Base-by-base conservation (phyloP, 441 rosid species). In the Corymbia calophylla region DNA sequence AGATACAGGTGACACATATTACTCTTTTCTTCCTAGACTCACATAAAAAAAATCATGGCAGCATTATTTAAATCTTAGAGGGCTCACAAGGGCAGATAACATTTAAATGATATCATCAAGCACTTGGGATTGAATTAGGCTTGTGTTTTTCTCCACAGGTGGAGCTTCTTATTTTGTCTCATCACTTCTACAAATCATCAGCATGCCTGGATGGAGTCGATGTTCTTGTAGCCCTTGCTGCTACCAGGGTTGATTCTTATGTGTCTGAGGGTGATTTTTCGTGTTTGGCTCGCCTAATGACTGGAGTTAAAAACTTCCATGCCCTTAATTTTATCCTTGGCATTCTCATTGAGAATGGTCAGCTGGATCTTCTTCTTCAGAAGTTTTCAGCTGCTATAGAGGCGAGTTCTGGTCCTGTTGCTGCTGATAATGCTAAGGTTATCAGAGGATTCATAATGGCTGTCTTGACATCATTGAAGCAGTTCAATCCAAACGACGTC, bases 121-220 rank as follows among this genome's bases (percentile, higher is more conserved):
- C 64, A 17, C 19, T 86, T n/a, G 44, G 62, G 32, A 49, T 35
- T 86, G 68, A 86, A 55, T 6, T 16, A 86, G 49, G 31, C 53
- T 17, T 82, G 87, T n/a, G 17, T 48, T 88, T 73, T 91, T 87
- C 70, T 58, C 29, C 5, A 44, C 97, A 98, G 99, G 99, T 98
- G 89, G 99, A 98, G 93, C 98, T 98, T 89, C 99, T 97, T 90
- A 98, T 98, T 93, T 94, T 98, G 87, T 96, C 99, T 47, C 99
- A 98, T 94, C 99, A 98, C 93, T 97, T 95, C 94, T 98, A 97
- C 95, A 96, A 97, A 93, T 98, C 98, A 85, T 98, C 99, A 87
- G 97, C 98, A 32, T 98, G 99, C 97, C 97, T 97, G 88, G 99
- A 98, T 92, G 99, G 99, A 90, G 99, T 98, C 89, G 99, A 98